These are phyloP conservation scores for Physcomitrium patens DNA, from an alignment of 225 moss, liverwort and hornwort species.

Conservation along the genomic window DNA sequence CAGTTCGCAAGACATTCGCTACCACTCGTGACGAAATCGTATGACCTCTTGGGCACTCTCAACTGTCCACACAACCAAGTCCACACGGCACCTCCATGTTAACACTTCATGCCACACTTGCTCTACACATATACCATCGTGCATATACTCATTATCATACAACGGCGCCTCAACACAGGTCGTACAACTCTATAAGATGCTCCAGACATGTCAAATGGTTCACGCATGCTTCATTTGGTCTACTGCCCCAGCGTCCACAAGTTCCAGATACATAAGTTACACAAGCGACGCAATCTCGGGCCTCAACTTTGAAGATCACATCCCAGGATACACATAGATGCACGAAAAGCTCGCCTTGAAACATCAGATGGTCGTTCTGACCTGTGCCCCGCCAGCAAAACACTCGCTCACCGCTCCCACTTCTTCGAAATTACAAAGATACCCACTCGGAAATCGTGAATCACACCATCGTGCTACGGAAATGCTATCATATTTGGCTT, in stretches of 20 bases:
- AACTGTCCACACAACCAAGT: slow-evolving; percentile 25
- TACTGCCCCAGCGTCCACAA: no score
- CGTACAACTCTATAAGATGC: no score
- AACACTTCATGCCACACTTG: neutral
- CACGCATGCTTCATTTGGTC: no score
- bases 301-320: neutral
- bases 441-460: no score
- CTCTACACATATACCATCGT: no score
- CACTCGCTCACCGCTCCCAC: slow-evolving; percentile 34
- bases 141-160: no score
- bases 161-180: no score
- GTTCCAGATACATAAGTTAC: no score
- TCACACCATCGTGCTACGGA: neutral
- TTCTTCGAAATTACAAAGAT: neutral
- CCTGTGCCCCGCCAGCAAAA: slow-evolving; percentile 47
- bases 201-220: no score
- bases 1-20: slow-evolving; percentile 83
- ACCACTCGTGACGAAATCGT: slow-evolving; percentile 24
- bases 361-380: slow-evolving; percentile 11
- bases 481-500: neutral
- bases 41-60: slow-evolving; percentile 15
- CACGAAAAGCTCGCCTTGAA: accelerated
- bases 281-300: no score
- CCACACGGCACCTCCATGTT: neutral
- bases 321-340: neutral